phyloP scores from a whole-genome alignment of 2,329 filamentous ascomycete genomes.

The Pestalotiopsis sp. region DNA sequence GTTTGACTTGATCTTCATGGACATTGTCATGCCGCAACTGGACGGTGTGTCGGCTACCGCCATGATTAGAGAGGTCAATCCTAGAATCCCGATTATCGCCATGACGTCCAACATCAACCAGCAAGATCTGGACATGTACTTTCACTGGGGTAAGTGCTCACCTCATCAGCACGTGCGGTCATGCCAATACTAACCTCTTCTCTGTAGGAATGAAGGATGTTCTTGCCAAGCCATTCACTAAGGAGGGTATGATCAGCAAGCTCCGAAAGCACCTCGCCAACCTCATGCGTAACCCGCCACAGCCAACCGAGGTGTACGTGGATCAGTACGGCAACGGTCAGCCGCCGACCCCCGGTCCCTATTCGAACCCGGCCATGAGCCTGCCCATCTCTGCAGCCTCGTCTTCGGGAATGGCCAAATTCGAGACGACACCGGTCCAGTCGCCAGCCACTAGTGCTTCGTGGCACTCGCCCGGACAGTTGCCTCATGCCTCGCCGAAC shows the following conservation, averaged over 20 bases:
- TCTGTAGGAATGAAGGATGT: constrained; percentile 91
- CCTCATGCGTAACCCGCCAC: constrained; percentile 70
- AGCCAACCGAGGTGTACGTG: constrained; percentile 42
- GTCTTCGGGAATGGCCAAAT: constrained; percentile 45
- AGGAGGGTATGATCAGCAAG: constrained; percentile 80
- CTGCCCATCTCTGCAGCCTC: constrained; percentile 34
- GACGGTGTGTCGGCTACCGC: constrained; percentile 95
- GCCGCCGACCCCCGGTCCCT: constrained; percentile 33
- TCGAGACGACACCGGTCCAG: constrained; percentile 58
- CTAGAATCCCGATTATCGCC: constrained; percentile 85
- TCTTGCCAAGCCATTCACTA: constrained; percentile 93
- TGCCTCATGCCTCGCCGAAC: constrained; percentile 52
- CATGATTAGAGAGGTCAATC: constrained; percentile 85
- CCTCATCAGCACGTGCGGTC: not conserved
- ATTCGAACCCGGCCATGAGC: constrained; percentile 34
- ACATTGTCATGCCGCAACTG: constrained; percentile 96
- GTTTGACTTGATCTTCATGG: constrained; percentile 79
- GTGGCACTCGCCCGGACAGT: constrained; percentile 56
- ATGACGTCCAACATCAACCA: constrained; percentile 99
- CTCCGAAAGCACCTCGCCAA: constrained; percentile 88
- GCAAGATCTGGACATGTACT: constrained; percentile 96
- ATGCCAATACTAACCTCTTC: constrained; percentile 14
- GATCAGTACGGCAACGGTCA: constrained; percentile 34
- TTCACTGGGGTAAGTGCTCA: constrained; percentile 78
- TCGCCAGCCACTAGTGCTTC: constrained; percentile 51